phyloP scores from a whole-genome alignment of 768 basidiomycete genomes.

The Holtermannia corniformis region DNA sequence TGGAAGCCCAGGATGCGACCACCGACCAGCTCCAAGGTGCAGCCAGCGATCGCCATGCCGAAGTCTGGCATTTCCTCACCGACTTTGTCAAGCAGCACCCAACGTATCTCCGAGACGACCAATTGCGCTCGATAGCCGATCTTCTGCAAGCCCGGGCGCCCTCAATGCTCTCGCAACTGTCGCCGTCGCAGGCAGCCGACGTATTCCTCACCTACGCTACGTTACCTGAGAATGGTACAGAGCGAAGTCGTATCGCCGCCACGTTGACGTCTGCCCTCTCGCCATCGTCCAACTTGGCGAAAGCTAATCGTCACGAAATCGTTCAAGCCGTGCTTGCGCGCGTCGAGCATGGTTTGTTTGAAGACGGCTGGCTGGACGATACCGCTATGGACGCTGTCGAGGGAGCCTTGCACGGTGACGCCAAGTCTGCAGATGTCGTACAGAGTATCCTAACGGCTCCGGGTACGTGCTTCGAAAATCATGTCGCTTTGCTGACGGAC shows the following conservation, averaged over 20 bases:
- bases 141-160: neutral
- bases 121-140: neutral
- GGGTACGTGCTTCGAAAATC: slow-evolving; percentile 1
- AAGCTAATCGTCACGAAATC: slow-evolving; percentile 12
- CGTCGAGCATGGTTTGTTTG: neutral
- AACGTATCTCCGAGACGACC: neutral
- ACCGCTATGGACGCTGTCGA: slow-evolving; percentile 29
- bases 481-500: neutral
- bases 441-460: neutral
- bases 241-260: neutral
- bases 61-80: neutral
- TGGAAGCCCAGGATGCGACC: no score
- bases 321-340: slow-evolving; percentile 9
- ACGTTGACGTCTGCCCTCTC: slow-evolving; percentile 1
- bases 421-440: slow-evolving; percentile 6
- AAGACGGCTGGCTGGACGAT: slow-evolving; percentile 16
- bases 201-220: neutral
- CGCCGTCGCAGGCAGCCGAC: neutral
- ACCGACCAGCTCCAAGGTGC: neutral
- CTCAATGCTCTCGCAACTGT: neutral
- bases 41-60: neutral
- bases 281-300: slow-evolving; percentile 2
- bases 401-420: slow-evolving; percentile 10
- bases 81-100: neutral
- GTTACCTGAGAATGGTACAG: neutral